Evolutionary conservation across 1,139 yeast genomes (phyloP), one percentile per base, ranked within the genome.

Genomic region (Hansenula anomala): DNA sequence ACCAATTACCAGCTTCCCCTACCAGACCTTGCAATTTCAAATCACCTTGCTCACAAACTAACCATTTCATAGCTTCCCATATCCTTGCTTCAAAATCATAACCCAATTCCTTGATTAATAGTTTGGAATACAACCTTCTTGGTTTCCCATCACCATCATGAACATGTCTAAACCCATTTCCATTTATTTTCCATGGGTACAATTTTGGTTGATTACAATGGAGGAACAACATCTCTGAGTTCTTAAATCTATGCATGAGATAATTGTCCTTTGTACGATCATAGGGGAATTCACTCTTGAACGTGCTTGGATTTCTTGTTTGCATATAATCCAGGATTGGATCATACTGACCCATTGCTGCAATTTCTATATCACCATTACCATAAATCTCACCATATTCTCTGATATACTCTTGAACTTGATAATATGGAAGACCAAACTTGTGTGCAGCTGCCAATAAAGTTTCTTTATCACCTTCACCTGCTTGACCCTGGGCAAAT

Each of bases 381-480:
- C 37, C 42, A 6, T 38, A 23, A 35, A 44, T 31, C 17, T 41
- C 41, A n/a, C 56, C 56, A 36, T 36, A 53, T 26, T 48, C 55
- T 18, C 54, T 40, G 26, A 47, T 48, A 26, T 27, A 51, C 31
- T 47, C 55, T 33, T 75, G 71, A 7, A 85, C 88, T 58, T 83
- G 90, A 54, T 86, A 84, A 47, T 68, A 82, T 3, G 78, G 72
- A 39, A 78, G 70, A 6, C 67, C 64, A 38, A 81, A 63, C 9
- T 80, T 82, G 36, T 74, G 73, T 1, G 94, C 85, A 0, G 92
- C 89, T 0, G 95, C 89, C 40, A 85, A 66, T 51, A 85, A 85
- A 0, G 96, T 86, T 55, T 88, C 96, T 57, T 87, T 88, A 58
- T 88, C 96, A 43, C 96, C 96, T 64, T 86, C 95, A 24, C 96